Conservation (phyloP, 2,329 filamentous ascomycete genomes). For the Aspergillus pseudoglaucus region DNA sequence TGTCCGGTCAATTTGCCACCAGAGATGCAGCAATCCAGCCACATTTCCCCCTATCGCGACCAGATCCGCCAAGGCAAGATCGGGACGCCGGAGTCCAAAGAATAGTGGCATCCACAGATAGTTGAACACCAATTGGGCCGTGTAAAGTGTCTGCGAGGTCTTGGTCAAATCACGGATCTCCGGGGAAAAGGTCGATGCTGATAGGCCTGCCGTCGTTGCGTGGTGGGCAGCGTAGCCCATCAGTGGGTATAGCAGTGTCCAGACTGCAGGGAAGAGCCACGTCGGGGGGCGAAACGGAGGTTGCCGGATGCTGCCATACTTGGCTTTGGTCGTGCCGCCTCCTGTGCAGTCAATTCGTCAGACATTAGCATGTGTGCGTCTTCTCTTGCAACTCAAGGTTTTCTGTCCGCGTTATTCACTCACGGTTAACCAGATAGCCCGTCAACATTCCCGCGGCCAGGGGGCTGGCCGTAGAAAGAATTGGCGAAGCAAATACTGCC, state of each 20-base stretch:
- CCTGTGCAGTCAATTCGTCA: neutral
- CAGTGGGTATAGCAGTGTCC: slow-evolving; percentile 54
- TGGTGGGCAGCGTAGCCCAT: slow-evolving; percentile 90
- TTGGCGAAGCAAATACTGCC: slow-evolving; percentile 23
- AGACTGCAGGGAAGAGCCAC: slow-evolving; percentile 54
- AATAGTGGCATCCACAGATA: slow-evolving; percentile 89
- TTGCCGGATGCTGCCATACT: slow-evolving; percentile 33
- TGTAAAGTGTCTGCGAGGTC: slow-evolving; percentile 72
- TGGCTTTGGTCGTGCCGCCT: slow-evolving; percentile 29
- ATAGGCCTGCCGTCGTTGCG: slow-evolving; percentile 48
- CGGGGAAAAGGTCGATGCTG: slow-evolving; percentile 45
- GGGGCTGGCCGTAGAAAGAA: slow-evolving; percentile 24
- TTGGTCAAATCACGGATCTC: slow-evolving; percentile 55
- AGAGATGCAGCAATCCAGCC: slow-evolving; percentile 67
- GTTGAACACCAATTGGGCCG: slow-evolving; percentile 77
- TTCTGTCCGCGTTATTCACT: slow-evolving; percentile 2
- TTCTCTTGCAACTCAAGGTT: neutral
- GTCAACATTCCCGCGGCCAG: slow-evolving; percentile 19
- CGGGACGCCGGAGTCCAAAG: slow-evolving; percentile 68
- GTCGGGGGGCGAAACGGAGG: slow-evolving; percentile 52
- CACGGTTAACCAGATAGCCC: slow-evolving; percentile 27
- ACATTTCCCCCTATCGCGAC: slow-evolving; percentile 65
- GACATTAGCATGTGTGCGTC: neutral
- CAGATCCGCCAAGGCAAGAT: slow-evolving; percentile 70
- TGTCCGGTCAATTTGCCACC: slow-evolving; percentile 65